Evolutionary conservation across 78 protist species (phyloP), one percentile per base, ranked within the genome.

Genomic region (Tieghemostelium lacteum): DNA sequence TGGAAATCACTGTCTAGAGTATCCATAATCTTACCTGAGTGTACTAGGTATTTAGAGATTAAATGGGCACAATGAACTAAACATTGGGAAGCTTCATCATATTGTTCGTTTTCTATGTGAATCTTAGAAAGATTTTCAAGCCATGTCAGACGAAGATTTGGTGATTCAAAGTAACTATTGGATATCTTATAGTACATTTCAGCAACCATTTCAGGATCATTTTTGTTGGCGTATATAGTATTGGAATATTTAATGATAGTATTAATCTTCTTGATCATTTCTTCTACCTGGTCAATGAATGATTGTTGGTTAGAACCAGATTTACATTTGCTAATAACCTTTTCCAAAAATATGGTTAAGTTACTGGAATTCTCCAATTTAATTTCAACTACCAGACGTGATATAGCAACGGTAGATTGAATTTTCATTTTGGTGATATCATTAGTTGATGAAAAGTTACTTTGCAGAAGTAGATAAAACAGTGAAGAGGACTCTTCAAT

Each of bases 131-230:
- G 78, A 54, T 80, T 74, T 45, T 76, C 86, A 12, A 91, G 72
- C 94, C 94, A 91, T 16, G 94, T 91, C 10, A 91, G 54, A 31
- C 94, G 80, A 17, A 91, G 73, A 60, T 91, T 85, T 16, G 94
- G 94, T 31, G 87, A 74, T 36, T 91, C 94, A 57, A 74, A 67
- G 67, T 80, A 80, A 26, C 75, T 70, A 22, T 91, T 75, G 8
- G 94, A 71, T 40, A 91, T 91, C 37, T 62, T 67, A 60, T 69
- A 70, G 6, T 73, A 83, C 87, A 91, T 71, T 60, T 91, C 94
- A n/a, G 75, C 60, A 19, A 75, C 80, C 64, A 74, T 65, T 22
- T 91, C 94, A 29, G 77, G 75, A 45, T 91, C 94, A 26, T 73
- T 64, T 49, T 60, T 57, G 29, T 74, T 80, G 16, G 64, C 89